Base-by-base conservation (phyloP, 2,329 filamentous ascomycete species). In the Colletotrichum cereale region DNA sequence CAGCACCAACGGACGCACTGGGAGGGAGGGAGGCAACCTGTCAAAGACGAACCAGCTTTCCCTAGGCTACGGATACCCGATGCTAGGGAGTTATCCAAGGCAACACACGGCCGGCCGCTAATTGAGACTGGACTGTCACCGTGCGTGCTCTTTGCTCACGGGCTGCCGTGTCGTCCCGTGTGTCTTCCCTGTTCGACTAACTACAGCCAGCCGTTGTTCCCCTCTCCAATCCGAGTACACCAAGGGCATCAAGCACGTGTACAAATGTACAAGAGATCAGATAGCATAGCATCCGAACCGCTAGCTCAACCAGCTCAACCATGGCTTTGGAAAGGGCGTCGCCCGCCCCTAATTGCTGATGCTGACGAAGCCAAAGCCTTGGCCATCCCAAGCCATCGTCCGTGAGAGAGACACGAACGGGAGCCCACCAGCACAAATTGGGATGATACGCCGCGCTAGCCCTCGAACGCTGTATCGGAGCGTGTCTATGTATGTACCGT, bases 1-100 rank as follows among this genome's bases (percentile, higher is more conserved):
- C 52, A 62, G 53, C 68, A 65, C 70, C 53, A 72, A 66, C 66
- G 60, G 55, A 61, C 69, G 29, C 55, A 56, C 58, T 63, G 38
- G 64, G 64, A 29, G 24, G 11, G 56, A 11, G 40, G 56, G 21
- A 21, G 36, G n/a, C n/a, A n/a, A 65, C 66, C 66, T 65, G 52
- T 72, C 66, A 72, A 65, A 61, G 36, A 63, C 60, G n/a, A 50
- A 57, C 64, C 21, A 26, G 42, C 24, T 52, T 52, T 40, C 31
- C 42, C 56, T 61, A 66, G 38, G 14, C 60, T 47, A 31, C 53
- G 53, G 53, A 48, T 53, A 63, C 21, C 40, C 53, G 58, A 62
- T 62, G 29, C 58, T 53, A 44, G 40, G 66, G 66, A 63, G 31
- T 24, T n/a, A 53, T 36, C 57, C 38, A 44, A 63, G 65, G 63